Percentiles rank a stretch among this genome's conserved stretches.
phyloP scores from a whole-genome alignment of 208 protist species.

The Novymonas esmeraldas region DNA sequence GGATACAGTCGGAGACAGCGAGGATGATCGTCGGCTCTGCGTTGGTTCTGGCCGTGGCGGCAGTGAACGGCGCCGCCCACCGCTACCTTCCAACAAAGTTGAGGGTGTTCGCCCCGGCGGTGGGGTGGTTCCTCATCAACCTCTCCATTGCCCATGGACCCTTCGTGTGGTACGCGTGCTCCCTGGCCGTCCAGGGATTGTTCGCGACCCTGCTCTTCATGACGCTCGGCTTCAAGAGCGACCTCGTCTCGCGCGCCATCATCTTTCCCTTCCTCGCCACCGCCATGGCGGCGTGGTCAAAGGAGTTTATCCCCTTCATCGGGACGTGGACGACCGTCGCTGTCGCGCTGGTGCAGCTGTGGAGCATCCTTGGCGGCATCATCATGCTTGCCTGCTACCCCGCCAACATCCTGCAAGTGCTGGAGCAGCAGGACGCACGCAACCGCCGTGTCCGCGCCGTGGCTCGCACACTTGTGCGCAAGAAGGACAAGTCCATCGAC shows the following conservation, averaged over 20 bases:
- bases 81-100: conserved; percentile 23
- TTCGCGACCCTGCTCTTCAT: conserved; percentile 27
- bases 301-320: conserved; percentile 13
- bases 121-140: conserved; percentile 44
- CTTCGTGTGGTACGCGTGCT: conserved; percentile 16
- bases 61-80: conserved; percentile 17
- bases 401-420: conserved; percentile 44
- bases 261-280: conserved; percentile 28
- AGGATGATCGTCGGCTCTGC: conserved; percentile 10
- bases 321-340: not conserved
- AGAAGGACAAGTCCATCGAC: conserved; percentile 29
- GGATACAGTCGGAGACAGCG: not conserved
- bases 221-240: conserved; percentile 21
- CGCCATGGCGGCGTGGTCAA: conserved; percentile 13
- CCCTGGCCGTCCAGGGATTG: conserved; percentile 31
- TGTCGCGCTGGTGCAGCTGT: conserved; percentile 45
- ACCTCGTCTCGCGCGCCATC: conserved; percentile 19
- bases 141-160: conserved; percentile 30
- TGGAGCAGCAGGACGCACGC: conserved; percentile 43
- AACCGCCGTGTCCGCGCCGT: conserved; percentile 26
- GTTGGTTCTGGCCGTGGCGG: conserved; percentile 11
- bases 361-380: conserved; percentile 43
- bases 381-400: conserved; percentile 68
- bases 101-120: conserved; percentile 22
- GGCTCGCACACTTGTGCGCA: conserved; percentile 16